Evolutionary conservation across 495 filamentous ascomycete species (phyloP), one percentile per base, ranked within the genome.

Genomic region (Chaetomium tenue): DNA sequence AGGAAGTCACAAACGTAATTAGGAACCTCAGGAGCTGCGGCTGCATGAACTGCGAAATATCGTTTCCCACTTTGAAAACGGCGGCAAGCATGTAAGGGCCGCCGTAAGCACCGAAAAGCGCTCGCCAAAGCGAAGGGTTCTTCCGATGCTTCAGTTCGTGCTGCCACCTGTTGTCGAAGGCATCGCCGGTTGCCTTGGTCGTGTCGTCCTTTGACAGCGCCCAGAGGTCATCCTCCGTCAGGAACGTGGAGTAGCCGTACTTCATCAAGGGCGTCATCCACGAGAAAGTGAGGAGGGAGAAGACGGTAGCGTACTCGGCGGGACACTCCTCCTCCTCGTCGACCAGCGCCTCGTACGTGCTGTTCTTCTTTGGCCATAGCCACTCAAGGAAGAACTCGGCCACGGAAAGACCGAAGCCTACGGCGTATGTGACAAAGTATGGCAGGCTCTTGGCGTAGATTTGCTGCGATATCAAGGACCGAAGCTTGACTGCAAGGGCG

Each of bases 241-340:
- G 82, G 72, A 84, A 99, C 60, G 92, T 86, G 69, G 88, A 90
- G 76, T 99, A 97, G 20, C 95, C 95, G 77, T 88, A 87, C 70
- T 88, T 92, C 95, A 99, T 99, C 85, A 98, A 77, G 18, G 93
- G 92, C 0, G 95, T 99, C 91, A 99, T 97, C 95, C 95, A 99
- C 62, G 90, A 86, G 74, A 99, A 99, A 12, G 93, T 96, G 37
- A 99, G 84, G 46, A 90, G 86, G 12, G 93, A 97, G 77, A 98
- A 98, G 52, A 98, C 82, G 60, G 93, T 91, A 25, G 95, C 92
- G 77, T 96, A 95, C 79, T 98, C 93, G 40, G 89, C 87, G 0
- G 95, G 95, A 68, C 94, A 98, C 78, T 97, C 93, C 63, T 92
- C 93, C 63, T 92, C 91, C 50, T 81, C 78, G 60, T 94, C 91